phyloP scores from a whole-genome alignment of 305 asterid genomes.

The Ilex paraguariensis region DNA sequence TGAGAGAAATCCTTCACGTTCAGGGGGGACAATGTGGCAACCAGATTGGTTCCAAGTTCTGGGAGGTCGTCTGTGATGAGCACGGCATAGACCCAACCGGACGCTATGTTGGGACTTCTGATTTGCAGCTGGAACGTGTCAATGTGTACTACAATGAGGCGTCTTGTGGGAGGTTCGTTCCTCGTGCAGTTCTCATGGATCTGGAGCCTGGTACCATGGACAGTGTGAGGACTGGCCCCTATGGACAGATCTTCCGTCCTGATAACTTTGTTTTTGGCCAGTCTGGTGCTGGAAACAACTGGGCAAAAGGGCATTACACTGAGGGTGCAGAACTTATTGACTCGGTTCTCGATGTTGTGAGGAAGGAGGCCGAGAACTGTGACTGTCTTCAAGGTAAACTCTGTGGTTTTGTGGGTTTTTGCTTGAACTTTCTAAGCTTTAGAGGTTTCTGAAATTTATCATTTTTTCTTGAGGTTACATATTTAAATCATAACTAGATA shows the following conservation, averaged over 20 bases:
- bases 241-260: not conserved
- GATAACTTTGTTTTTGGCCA: too few relatives aligned
- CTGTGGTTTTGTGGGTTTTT: not conserved
- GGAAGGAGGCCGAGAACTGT: slow-evolving; percentile 15
- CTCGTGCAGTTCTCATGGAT: slow-evolving; percentile 28
- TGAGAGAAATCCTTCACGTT: slow-evolving; percentile 14
- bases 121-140: slow-evolving; percentile 23
- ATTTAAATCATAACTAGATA: too few relatives aligned
- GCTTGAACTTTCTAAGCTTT: not conserved
- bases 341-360: slow-evolving; percentile 16
- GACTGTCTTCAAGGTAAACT: slow-evolving; percentile 22
- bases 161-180: slow-evolving; percentile 21
- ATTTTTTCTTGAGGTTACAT: too few relatives aligned
- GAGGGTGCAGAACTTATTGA: slow-evolving; percentile 17
- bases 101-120: slow-evolving; percentile 23
- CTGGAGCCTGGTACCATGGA: slow-evolving; percentile 10
- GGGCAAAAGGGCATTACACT: slow-evolving; percentile 3
- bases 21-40: slow-evolving; percentile 18
- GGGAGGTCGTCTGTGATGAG: slow-evolving; percentile 11
- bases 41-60: slow-evolving; percentile 10
- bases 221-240: slow-evolving; percentile 20
- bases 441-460: not conserved
- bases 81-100: slow-evolving; percentile 25
- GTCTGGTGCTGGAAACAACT: too few relatives aligned
- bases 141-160: slow-evolving; percentile 24